Evolutionary conservation across 345 rosid species (phyloP).

Genomic region (Heritiera fomes): DNA sequence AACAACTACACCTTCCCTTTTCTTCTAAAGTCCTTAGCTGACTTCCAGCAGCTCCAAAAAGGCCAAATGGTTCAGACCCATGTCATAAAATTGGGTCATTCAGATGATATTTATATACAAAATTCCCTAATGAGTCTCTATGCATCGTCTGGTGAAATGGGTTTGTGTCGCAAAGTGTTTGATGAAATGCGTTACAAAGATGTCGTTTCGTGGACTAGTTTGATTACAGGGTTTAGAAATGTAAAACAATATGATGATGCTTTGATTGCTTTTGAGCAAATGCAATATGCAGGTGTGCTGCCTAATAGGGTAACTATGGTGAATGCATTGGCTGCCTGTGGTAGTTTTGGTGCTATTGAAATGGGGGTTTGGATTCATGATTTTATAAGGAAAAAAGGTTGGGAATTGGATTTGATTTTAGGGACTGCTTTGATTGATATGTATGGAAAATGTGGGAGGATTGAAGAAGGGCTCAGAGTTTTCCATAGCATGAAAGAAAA

Average conservation of each 20-base stretch:
- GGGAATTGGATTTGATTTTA: slow-evolving; percentile 58
- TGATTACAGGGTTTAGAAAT: slow-evolving; percentile 46
- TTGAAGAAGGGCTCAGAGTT: slow-evolving; percentile 44
- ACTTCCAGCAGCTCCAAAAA: slow-evolving; percentile 30
- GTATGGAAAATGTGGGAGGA: slow-evolving; percentile 53
- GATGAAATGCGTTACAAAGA: slow-evolving; percentile 54
- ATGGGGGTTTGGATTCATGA: slow-evolving; percentile 66
- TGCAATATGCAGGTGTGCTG: slow-evolving; percentile 44
- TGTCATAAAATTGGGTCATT: slow-evolving; percentile 46
- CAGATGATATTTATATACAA: slow-evolving; percentile 43
- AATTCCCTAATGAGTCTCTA: slow-evolving; percentile 45
- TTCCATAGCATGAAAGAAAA: slow-evolving; percentile 48
- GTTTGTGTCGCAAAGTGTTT: slow-evolving; percentile 43
- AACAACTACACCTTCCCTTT: slow-evolving; percentile 58
- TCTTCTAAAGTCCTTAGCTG: slow-evolving; percentile 54
- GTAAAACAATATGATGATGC: slow-evolving; percentile 40
- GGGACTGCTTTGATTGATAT: slow-evolving; percentile 59
- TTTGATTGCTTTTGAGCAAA: slow-evolving; percentile 53
- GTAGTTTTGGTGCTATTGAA: slow-evolving; percentile 42
- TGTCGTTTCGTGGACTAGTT: slow-evolving; percentile 58
- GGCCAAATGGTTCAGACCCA: slow-evolving; percentile 49
- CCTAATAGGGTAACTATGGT: slow-evolving; percentile 64
- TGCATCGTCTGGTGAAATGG: slow-evolving; percentile 40
- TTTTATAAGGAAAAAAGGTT: slow-evolving; percentile 36
- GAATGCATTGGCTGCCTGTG: slow-evolving; percentile 52